Base-by-base conservation (phyloP, 1,284 basidiomycete species). In the Vanrija sp. region DNA sequence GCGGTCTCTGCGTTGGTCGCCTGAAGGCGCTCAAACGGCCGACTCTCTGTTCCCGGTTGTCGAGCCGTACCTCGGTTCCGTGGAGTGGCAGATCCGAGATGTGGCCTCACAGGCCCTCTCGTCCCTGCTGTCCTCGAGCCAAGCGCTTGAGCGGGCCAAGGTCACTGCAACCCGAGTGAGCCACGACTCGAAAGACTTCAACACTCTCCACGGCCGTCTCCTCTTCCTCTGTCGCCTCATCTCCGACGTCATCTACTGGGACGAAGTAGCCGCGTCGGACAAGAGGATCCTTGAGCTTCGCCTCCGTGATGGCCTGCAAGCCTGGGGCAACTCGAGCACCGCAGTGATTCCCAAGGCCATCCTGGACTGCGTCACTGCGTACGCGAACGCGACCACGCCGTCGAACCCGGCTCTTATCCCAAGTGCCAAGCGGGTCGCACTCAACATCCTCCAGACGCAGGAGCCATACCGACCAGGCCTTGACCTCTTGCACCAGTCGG, bases 31-130 rank as follows among this genome's bases (percentile, higher is more conserved):
- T 6, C 56, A 55, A 3, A 45, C 72, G 8, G 65, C 68, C 35
- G 54, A 61, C 6, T 22, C 42, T 9, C 47, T 72, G 22, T 49
- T 50, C 20, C 35, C 37, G 9, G 60, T 56, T 1, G 66, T 70
- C 5, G 50, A 57, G 55, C 52, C 57, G 3, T 69, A 62, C 38
- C 53, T 73, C 8, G 51, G 51, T 27, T 67, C 60, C 42, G 46
- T 45, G 14, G 70, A 74, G 46, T 68, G 69, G 59, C 68, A 73
- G 56, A 59, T 74, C 7, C 64, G 75, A 20, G 64, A 67, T 47
- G 69, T 70, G 8, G 64, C 73, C 18, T 65, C 67, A 16, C 72
- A 75, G 60, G 73, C 73, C 6, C 39, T 71, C 3, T 65, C 73
- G 3, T 70, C 69, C 9, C 57, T 75, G 4, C 14, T 68, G 7